A percentile compares a stretch with the other conserved stretches of the same genome.
phyloP scores from a whole-genome alignment of 2,329 filamentous ascomycete species.

The Aspergillus ochraceoroseus region DNA sequence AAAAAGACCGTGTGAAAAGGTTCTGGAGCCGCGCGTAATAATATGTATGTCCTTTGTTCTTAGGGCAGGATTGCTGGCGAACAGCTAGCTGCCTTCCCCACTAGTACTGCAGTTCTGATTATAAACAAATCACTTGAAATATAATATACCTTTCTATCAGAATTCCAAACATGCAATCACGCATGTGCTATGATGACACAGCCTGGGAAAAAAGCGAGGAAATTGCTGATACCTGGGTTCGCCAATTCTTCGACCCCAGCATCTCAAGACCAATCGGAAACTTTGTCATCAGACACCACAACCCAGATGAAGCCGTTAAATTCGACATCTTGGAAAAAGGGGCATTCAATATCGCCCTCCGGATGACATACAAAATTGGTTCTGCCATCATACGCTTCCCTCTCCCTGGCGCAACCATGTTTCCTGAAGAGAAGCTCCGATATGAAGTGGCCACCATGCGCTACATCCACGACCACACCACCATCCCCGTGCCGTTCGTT shows the following conservation, averaged over 20 bases:
- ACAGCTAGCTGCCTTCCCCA: too few species aligned
- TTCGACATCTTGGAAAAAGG: slow-evolving; percentile 13
- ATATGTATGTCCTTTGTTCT: too few species aligned
- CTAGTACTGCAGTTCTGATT: too few species aligned
- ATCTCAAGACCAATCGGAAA: slow-evolving; percentile 7
- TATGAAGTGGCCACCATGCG: slow-evolving; percentile 22
- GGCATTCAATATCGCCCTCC: slow-evolving; percentile 22
- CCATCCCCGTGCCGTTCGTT: slow-evolving; percentile 19
- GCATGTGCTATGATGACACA: slow-evolving; percentile 8
- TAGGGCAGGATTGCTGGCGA: too few species aligned
- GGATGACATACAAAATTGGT: slow-evolving; percentile 19
- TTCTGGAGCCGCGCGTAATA: too few species aligned
- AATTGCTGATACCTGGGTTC: slow-evolving; percentile 6
- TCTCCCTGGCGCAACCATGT: slow-evolving; percentile 21
- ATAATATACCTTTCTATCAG: too few species aligned
- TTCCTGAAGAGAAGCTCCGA: slow-evolving; percentile 27
- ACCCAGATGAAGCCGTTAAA: slow-evolving; percentile 2
- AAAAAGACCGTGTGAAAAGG: too few species aligned
- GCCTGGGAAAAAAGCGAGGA: slow-evolving; percentile 13
- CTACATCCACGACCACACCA: slow-evolving; percentile 18
- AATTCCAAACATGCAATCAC: slow-evolving; percentile 5
- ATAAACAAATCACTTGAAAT: too few species aligned
- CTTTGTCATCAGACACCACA: slow-evolving; percentile 13
- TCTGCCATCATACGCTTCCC: slow-evolving; percentile 22
- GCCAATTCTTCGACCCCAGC: slow-evolving; percentile 1